phyloP scores from a whole-genome alignment of 106 monocot species.

The Dendrobium nobile region DNA sequence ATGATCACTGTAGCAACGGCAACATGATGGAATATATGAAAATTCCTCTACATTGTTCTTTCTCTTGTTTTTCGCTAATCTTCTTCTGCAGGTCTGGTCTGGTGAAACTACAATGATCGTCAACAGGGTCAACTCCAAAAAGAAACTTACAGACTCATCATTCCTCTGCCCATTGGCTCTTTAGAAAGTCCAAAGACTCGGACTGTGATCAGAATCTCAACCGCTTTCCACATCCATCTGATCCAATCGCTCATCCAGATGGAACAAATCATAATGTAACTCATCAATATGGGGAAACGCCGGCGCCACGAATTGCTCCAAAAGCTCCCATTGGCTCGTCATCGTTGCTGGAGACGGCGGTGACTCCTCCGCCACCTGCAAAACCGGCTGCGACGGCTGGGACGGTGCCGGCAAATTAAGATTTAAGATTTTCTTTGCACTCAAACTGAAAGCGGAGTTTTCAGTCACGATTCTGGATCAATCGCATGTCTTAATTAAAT shows the following conservation, averaged over 20 bases:
- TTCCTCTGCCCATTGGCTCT: background rate
- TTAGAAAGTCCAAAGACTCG: background rate
- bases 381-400: background rate
- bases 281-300: background rate
- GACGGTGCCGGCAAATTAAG: background rate
- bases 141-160: background rate
- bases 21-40: no score
- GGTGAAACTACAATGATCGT: no score
- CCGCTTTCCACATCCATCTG: background rate
- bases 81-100: no score
- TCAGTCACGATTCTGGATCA: no score
- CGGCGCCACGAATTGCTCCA: background rate
- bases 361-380: background rate
- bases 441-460: no score
- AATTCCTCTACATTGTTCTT: no score
- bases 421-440: no score
- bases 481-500: no score
- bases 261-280: background rate
- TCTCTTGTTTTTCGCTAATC: no score
- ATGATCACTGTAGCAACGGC: no score
- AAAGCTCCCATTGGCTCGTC: background rate
- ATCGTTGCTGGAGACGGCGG: no score
- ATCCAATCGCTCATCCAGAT: background rate
- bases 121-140: background rate
- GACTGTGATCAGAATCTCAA: background rate